A percentile compares a stretch with the other conserved stretches of the same genome.
These are phyloP conservation scores for Microcera coccophila DNA, from an alignment of 2,329 filamentous ascomycete species.

Conservation along the genomic window DNA sequence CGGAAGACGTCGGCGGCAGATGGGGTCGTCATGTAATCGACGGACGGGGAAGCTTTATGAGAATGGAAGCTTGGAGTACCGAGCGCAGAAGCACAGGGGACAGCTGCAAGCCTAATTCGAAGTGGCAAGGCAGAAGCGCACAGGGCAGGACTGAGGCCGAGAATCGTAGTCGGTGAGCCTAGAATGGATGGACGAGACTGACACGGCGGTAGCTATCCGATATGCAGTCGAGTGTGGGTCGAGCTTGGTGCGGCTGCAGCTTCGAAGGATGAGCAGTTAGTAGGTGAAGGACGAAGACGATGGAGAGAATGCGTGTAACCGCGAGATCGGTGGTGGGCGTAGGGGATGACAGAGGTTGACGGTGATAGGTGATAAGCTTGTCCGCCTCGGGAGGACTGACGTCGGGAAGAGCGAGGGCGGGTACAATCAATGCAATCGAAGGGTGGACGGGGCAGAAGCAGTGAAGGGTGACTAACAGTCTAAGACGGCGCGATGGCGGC, in stretches of 20 bases:
- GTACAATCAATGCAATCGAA: constrained; percentile 3
- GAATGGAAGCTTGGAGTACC: constrained; percentile 2
- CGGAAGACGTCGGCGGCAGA: constrained; percentile 33
- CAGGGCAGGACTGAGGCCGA: not conserved
- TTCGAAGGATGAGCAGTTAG: constrained; percentile 22
- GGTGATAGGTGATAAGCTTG: constrained; percentile 10
- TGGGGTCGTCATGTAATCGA: constrained; percentile 41
- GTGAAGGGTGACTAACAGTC: constrained; percentile 32
- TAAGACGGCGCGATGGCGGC: constrained; percentile 5
- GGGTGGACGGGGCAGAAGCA: constrained; percentile 8
- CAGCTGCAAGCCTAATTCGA: not conserved
- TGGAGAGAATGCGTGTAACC: constrained; percentile 4
- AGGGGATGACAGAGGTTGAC: constrained; percentile 2
- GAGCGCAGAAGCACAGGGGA: not conserved
- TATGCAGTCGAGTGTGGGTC: constrained; percentile 28
- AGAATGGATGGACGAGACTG: constrained; percentile 9
- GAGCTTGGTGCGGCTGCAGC: constrained; percentile 19
- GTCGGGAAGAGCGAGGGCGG: constrained; percentile 12
- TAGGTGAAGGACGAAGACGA: constrained; percentile 9
- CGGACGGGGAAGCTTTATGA: constrained; percentile 5
- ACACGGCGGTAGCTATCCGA: constrained; percentile 31
- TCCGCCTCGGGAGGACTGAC: not conserved
- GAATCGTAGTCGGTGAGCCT: constrained; percentile 22
- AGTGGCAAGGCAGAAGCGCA: constrained; percentile 15
- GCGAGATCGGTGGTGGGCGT: constrained; percentile 5